Percentiles rank a stretch among this genome's conserved stretches.
Evolutionary conservation across 306 rosid genomes (phyloP).

Genomic region (Inga laurina): DNA sequence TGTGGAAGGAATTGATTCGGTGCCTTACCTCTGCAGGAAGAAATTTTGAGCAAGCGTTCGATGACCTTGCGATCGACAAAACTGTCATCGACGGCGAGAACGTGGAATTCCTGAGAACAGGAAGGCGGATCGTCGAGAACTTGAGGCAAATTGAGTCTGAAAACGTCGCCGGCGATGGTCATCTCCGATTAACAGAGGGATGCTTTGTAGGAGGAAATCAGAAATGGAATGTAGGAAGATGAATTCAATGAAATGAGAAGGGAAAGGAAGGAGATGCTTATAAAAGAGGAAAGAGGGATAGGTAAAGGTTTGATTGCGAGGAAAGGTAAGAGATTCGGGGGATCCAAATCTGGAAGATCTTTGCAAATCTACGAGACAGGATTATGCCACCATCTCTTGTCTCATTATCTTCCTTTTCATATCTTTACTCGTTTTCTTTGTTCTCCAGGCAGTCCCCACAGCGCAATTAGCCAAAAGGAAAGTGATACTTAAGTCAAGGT

Average conservation of each 20-base stretch:
- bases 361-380: slow-evolving; percentile 56
- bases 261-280: neutral
- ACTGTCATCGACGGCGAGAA: slow-evolving; percentile 94
- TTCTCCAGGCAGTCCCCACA: slow-evolving; percentile 24
- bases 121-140: slow-evolving; percentile 30
- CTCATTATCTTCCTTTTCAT: slow-evolving; percentile 24
- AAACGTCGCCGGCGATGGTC: slow-evolving; percentile 52
- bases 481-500: neutral
- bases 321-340: slow-evolving; percentile 64
- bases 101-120: slow-evolving; percentile 60
- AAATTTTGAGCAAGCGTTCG: slow-evolving; percentile 73
- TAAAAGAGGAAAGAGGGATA: neutral
- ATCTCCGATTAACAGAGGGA: slow-evolving; percentile 25
- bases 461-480: neutral
- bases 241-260: neutral
- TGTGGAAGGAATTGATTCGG: neutral
- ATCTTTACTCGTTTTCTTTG: slow-evolving; percentile 5
- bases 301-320: slow-evolving; percentile 26
- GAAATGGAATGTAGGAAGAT: neutral
- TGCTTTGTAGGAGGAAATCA: neutral
- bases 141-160: slow-evolving; percentile 46
- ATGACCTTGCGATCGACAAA: slow-evolving; percentile 85
- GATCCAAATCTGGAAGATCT: slow-evolving; percentile 77
- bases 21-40: slow-evolving; percentile 78
- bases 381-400: slow-evolving; percentile 63